Conservation (phyloP, 768 basidiomycete species). For the Lanmaoa pseudosensibilis region DNA sequence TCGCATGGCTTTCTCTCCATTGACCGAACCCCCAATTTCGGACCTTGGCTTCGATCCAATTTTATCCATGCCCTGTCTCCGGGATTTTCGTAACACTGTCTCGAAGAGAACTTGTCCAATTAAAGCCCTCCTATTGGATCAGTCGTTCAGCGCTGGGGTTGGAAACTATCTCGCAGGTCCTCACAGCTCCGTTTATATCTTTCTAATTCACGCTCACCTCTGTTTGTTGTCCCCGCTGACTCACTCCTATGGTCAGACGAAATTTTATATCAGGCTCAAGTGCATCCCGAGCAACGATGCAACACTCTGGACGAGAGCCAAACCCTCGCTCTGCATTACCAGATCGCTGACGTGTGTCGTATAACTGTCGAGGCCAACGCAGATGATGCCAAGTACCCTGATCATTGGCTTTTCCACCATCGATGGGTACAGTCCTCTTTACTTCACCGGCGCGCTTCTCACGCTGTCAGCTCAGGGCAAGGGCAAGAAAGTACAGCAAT, state of each 20-base stretch:
- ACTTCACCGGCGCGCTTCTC: constrained; percentile 4
- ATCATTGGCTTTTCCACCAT: constrained; percentile 65
- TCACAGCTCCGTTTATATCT: not conserved
- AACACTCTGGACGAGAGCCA: constrained; percentile 53
- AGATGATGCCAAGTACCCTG: constrained; percentile 65
- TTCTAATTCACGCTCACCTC: not conserved
- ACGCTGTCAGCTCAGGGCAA: constrained; percentile 45
- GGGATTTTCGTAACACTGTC: constrained; percentile 49
- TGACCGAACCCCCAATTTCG: constrained; percentile 67
- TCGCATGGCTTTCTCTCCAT: constrained; percentile 57
- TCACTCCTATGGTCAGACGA: constrained; percentile 45
- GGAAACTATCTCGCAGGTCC: constrained; percentile 82
- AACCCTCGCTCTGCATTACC: constrained; percentile 49
- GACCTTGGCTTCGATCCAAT: constrained; percentile 77
- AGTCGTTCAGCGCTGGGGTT: constrained; percentile 78
- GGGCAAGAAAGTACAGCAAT: constrained; percentile 51
- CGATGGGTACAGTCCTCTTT: constrained; percentile 52
- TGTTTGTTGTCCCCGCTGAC: not conserved
- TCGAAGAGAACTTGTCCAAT: constrained; percentile 61
- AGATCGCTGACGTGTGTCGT: constrained; percentile 54
- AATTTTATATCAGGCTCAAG: constrained; percentile 68
- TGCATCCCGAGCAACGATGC: constrained; percentile 71
- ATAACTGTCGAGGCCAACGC: constrained; percentile 69
- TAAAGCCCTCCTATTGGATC: constrained; percentile 76
- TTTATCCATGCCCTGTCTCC: constrained; percentile 59